Conservation (phyloP, 1,284 basidiomycete species). For the Macrocybe sp. region DNA sequence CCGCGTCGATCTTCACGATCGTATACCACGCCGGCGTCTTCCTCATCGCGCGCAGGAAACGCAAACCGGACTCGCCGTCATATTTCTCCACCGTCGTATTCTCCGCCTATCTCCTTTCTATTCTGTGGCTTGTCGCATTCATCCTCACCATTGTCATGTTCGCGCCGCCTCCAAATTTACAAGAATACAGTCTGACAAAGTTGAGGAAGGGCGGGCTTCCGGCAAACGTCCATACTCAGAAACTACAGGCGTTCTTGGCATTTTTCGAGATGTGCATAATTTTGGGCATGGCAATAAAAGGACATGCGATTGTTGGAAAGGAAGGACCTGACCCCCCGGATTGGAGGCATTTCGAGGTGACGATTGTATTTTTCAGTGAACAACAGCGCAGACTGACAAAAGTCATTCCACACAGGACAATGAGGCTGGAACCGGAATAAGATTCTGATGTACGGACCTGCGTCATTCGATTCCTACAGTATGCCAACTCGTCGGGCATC, state of each 20-base stretch:
- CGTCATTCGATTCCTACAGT: no score
- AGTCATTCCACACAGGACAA: no score
- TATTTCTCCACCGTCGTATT: conserved; percentile 29
- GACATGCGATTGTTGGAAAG: conserved; percentile 20
- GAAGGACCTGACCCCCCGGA: conserved; percentile 22
- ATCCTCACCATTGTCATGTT: conserved; percentile 23
- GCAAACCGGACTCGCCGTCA: conserved; percentile 21
- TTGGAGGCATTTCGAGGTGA: conserved; percentile 13
- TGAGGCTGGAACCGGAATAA: no score
- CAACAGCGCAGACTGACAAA: no score
- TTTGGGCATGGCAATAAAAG: conserved; percentile 19
- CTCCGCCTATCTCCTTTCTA: conserved; percentile 23
- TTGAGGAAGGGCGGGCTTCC: conserved; percentile 21
- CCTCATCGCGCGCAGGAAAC: conserved; percentile 21
- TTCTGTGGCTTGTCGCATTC: conserved; percentile 25
- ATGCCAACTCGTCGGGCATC: no score
- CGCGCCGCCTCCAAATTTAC: conserved; percentile 10
- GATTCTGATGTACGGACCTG: no score
- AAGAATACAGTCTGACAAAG: conserved; percentile 14
- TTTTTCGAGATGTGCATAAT: conserved; percentile 18
- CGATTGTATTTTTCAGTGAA: no score
- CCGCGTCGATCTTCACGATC: conserved; percentile 24
- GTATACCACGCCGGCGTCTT: conserved; percentile 23
- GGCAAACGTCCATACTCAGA: conserved; percentile 21
- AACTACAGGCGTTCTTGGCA: conserved; percentile 22